Evolutionary conservation across 2,329 filamentous ascomycete species (phyloP).

Genomic region (Apiospora koreana): DNA sequence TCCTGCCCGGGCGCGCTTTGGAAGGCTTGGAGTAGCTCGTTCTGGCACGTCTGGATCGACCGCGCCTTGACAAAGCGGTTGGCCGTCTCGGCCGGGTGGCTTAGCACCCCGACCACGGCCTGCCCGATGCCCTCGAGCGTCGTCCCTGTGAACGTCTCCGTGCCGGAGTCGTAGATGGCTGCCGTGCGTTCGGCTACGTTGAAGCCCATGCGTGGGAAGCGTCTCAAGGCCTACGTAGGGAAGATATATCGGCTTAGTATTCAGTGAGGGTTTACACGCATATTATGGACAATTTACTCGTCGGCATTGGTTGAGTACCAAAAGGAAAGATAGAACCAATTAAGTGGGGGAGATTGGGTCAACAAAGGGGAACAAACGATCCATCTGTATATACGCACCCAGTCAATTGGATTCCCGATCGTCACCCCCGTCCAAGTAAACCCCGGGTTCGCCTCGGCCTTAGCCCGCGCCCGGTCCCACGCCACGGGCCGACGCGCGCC

Average conservation of each 20-base stretch:
- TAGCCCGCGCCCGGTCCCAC: conserved; percentile 24
- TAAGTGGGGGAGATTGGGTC: no score
- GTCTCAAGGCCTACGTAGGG: conserved; percentile 15
- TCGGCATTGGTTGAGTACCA: no score
- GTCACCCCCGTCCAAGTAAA: conserved; percentile 33
- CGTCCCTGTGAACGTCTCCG: conserved; percentile 30
- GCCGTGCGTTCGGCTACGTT: conserved; percentile 23
- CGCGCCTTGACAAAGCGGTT: conserved; percentile 30
- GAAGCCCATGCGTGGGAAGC: conserved; percentile 32
- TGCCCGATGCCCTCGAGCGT: conserved; percentile 31
- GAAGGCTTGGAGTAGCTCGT: conserved; percentile 28
- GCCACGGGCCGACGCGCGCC: conserved; percentile 20
- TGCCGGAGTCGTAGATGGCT: conserved; percentile 28
- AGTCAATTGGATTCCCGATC: conserved; percentile 33
- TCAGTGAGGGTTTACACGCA: no score
- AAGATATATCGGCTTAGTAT: no score
- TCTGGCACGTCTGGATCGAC: conserved; percentile 28
- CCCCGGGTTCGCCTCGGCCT: conserved; percentile 19
- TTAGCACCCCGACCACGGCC: conserved; percentile 18
- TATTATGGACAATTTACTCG: no score
- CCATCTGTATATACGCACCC: no score
- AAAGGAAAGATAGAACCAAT: no score
- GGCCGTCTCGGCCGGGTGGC: conserved; percentile 15
- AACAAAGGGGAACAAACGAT: no score
- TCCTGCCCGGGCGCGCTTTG: conserved; percentile 15